phyloP scores from a whole-genome alignment of 1,284 basidiomycete genomes.

The Megacollybia platyphylla region DNA sequence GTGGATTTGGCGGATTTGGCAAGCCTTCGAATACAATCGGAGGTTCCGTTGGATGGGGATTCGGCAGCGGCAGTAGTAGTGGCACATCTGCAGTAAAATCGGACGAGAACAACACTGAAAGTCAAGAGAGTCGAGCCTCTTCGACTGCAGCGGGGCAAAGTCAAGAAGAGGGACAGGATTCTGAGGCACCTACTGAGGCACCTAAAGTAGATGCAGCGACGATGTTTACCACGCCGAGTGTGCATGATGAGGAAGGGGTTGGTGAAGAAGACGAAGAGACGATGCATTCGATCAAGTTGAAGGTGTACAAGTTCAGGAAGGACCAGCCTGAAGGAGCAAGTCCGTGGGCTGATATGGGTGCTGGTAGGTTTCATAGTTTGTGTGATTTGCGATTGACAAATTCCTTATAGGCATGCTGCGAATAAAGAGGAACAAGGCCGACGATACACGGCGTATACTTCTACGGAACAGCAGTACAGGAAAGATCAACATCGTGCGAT shows the following conservation, averaged over 20 bases:
- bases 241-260: conserved; percentile 58
- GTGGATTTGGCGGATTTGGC: background rate
- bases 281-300: conserved; percentile 43
- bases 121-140: conserved; percentile 9
- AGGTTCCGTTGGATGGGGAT: conserved; percentile 45
- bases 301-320: conserved; percentile 51
- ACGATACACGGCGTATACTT: conserved; percentile 39
- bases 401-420: conserved; percentile 40
- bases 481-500: conserved; percentile 56
- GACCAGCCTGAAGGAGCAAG: conserved; percentile 34
- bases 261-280: conserved; percentile 79
- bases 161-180: conserved; percentile 5
- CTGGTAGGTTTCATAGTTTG: conserved; percentile 8
- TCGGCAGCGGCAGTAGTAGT: conserved; percentile 22
- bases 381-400: conserved; percentile 4
- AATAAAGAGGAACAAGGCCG: conserved; percentile 59
- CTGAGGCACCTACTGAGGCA: background rate
- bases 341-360: conserved; percentile 33
- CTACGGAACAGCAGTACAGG: conserved; percentile 61
- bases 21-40: conserved; percentile 14
- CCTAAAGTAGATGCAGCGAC: conserved; percentile 1
- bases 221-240: conserved; percentile 15
- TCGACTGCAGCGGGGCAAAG: conserved; percentile 4
- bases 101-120: too few relatives aligned
- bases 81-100: too few relatives aligned